A percentile compares a stretch with the other conserved stretches of the same genome.
phyloP scores from a whole-genome alignment of 192 early-diverging fungal genomes.

The Linnemannia elongata region DNA sequence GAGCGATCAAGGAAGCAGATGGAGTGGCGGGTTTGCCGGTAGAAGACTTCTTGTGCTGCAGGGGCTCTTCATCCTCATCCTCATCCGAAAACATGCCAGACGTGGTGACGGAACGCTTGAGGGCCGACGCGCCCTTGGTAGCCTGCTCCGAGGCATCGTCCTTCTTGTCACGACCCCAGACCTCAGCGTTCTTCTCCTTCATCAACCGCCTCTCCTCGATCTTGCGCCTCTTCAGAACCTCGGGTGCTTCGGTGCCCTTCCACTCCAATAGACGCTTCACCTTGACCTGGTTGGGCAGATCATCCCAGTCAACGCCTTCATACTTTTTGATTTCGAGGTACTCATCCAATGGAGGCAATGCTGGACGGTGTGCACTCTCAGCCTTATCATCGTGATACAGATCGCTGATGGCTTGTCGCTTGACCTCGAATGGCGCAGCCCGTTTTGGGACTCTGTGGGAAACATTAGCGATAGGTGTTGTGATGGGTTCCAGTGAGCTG shows the following conservation, averaged over 20 bases:
- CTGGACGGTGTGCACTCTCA: neutral
- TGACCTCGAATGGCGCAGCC: slow-evolving; percentile 24
- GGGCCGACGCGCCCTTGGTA: neutral
- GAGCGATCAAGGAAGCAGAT: neutral
- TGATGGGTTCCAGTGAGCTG: neutral
- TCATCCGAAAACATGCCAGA: neutral
- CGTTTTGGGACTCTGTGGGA: neutral
- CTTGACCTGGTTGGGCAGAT: slow-evolving; percentile 27
- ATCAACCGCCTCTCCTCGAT: slow-evolving; percentile 17
- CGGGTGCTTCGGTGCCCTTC: slow-evolving; percentile 36
- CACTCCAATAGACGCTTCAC: slow-evolving; percentile 31
- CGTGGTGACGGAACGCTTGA: neutral
- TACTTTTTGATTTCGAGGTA: slow-evolving; percentile 41
- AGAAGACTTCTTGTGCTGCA: neutral
- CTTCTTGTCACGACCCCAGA: slow-evolving; percentile 9
- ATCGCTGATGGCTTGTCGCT: slow-evolving; percentile 8
- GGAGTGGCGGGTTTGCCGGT: neutral
- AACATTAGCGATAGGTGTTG: neutral
- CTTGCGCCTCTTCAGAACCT: slow-evolving; percentile 17
- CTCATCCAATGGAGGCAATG: slow-evolving; percentile 23
- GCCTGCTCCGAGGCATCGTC: neutral
- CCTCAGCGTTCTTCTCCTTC: slow-evolving; percentile 22
- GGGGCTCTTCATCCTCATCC: neutral
- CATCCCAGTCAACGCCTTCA: slow-evolving; percentile 38
- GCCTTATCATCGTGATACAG: neutral